Percentiles rank a stretch among this genome's conserved stretches.
These are phyloP conservation scores for Rugonectria rugulosa DNA, from an alignment of 2,329 filamentous ascomycete species.

Conservation along the genomic window DNA sequence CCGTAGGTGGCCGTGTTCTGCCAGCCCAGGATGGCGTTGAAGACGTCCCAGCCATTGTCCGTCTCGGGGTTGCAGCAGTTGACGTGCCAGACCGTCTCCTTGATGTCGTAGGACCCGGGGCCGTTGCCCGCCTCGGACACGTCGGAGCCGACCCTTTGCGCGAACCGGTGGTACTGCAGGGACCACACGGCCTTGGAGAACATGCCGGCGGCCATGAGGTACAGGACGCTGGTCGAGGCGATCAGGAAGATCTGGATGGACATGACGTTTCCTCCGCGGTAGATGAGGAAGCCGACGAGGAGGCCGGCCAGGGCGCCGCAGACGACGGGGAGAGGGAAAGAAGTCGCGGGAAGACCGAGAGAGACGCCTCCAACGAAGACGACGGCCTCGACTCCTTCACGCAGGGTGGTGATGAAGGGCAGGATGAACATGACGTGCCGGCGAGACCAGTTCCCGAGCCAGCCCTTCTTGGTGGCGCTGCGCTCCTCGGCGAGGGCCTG, in stretches of 20 bases:
- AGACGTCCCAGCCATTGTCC: slow-evolving; percentile 75
- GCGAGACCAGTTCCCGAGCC: slow-evolving; percentile 62
- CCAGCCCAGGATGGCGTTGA: slow-evolving; percentile 79
- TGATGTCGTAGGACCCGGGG: slow-evolving; percentile 80
- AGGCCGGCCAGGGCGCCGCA: slow-evolving; percentile 69
- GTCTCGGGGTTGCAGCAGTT: slow-evolving; percentile 73
- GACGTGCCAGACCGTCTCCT: slow-evolving; percentile 80
- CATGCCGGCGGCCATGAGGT: slow-evolving; percentile 81
- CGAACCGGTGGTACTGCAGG: slow-evolving; percentile 69
- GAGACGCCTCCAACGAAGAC: slow-evolving; percentile 82
- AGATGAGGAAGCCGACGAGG: slow-evolving; percentile 72
- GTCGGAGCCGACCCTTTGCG: slow-evolving; percentile 62
- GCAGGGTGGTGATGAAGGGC: slow-evolving; percentile 78
- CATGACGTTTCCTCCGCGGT: slow-evolving; percentile 50
- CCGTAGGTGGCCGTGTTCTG: slow-evolving; percentile 86
- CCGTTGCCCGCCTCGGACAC: slow-evolving; percentile 60
- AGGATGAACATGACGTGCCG: slow-evolving; percentile 81
- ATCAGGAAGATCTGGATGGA: slow-evolving; percentile 75
- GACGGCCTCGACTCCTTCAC: slow-evolving; percentile 80
- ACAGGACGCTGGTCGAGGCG: slow-evolving; percentile 78
- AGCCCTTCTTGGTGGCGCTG: slow-evolving; percentile 49
- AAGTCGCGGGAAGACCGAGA: slow-evolving; percentile 70
- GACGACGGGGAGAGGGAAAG: slow-evolving; percentile 75
- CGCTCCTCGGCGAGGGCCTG: slow-evolving; percentile 63
- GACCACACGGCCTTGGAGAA: slow-evolving; percentile 79